Conservation (phyloP, 176 grass and related monocot species). For the Pontederia paniculata region DNA sequence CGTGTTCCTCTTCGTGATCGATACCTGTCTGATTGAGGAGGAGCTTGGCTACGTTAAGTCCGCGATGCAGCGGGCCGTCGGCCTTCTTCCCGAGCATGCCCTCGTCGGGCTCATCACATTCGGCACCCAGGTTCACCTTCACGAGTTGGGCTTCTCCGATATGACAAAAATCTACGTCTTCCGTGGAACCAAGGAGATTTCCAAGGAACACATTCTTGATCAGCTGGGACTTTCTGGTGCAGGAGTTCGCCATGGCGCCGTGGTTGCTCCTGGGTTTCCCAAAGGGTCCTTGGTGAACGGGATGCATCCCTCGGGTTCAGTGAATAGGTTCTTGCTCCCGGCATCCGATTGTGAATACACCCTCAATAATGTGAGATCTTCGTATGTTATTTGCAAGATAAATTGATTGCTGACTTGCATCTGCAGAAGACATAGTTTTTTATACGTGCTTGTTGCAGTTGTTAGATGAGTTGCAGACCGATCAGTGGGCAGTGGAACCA, state of each 20-base stretch:
- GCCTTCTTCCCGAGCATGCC: constrained; percentile 72
- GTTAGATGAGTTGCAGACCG: constrained; percentile 80
- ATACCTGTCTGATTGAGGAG: constrained; percentile 95
- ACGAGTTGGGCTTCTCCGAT: constrained; percentile 87
- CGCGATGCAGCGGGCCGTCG: constrained; percentile 70
- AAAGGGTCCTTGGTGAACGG: constrained; percentile 54
- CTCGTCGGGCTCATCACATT: constrained; percentile 88
- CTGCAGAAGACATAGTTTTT: not conserved
- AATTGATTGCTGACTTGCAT: not conserved
- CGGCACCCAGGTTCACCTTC: constrained; percentile 89
- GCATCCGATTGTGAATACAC: constrained; percentile 79
- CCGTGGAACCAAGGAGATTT: constrained; percentile 87
- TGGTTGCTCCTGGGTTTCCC: constrained; percentile 29
- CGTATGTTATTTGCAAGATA: not conserved
- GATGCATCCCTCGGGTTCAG: constrained; percentile 37
- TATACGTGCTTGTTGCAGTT: constrained; percentile 34
- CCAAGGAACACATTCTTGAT: constrained; percentile 92
- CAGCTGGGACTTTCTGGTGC: constrained; percentile 61
- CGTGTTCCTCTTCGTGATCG: constrained; percentile 89
- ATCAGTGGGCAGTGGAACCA: constrained; percentile 78
- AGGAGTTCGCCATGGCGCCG: constrained; percentile 17
- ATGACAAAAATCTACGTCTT: constrained; percentile 96
- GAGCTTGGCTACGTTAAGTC: constrained; percentile 74
- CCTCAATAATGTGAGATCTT: constrained; percentile 63
- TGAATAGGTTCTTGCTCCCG: constrained; percentile 81